phyloP scores from a whole-genome alignment of 306 rosid species.

The Cicer cuneatum region DNA sequence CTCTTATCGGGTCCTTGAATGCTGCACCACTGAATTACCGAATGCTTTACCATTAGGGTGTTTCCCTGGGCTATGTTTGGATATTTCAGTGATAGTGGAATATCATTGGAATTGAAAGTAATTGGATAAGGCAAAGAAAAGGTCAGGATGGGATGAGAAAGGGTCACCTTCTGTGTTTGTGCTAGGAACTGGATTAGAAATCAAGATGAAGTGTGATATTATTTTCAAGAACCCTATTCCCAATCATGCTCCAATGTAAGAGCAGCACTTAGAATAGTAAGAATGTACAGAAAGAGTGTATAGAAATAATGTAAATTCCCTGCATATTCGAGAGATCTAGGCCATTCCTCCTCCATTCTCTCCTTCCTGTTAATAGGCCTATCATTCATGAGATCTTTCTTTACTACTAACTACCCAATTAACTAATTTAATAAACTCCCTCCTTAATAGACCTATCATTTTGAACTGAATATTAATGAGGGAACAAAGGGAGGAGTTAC shows the following conservation, averaged over 20 bases:
- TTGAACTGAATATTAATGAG: conserved; percentile 9
- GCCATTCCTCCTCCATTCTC: not conserved
- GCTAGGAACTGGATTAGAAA: conserved; percentile 13
- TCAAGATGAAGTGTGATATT: not conserved
- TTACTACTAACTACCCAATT: not conserved
- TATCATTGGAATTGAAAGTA: conserved; percentile 5
- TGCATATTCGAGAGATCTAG: not conserved
- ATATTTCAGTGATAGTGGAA: conserved; percentile 7
- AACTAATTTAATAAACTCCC: not conserved
- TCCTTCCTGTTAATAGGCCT: not conserved
- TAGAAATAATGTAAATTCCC: not conserved
- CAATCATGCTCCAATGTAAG: conserved; percentile 2
- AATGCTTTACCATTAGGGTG: not conserved
- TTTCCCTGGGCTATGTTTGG: conserved; percentile 3
- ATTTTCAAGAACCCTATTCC: not conserved
- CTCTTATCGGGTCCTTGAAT: conserved; percentile 2
- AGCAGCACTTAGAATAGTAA: not conserved
- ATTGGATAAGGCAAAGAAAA: not conserved
- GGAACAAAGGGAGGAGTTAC: not conserved
- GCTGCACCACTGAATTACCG: not conserved
- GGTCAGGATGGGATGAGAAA: conserved; percentile 10
- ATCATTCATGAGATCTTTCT: not conserved
- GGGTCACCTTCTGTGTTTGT: conserved; percentile 11
- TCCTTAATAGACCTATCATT: not conserved
- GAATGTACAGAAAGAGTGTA: not conserved